These are phyloP conservation scores for Pezizomycotina sp. DNA, from an alignment of 2,329 filamentous ascomycete species.

Conservation along the genomic window DNA sequence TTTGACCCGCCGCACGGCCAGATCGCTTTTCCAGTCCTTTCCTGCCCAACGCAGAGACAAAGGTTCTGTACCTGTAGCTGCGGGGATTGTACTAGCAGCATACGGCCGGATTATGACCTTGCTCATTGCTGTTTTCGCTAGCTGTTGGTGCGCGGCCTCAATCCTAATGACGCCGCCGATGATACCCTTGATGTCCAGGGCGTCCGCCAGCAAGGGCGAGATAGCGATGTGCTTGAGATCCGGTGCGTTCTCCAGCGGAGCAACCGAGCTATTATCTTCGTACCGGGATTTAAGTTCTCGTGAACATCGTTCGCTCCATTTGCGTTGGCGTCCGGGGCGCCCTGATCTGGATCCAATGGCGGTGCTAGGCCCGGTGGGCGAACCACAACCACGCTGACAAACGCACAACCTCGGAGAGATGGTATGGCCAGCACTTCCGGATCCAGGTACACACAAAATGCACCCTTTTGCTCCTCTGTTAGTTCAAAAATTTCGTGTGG, in stretches of 20 bases:
- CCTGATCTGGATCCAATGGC: slow-evolving; percentile 50
- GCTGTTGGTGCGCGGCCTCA: slow-evolving; percentile 59
- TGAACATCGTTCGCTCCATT: slow-evolving; percentile 44
- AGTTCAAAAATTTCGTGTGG: slow-evolving; percentile 65
- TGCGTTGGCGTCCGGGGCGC: slow-evolving; percentile 35
- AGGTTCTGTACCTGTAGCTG: slow-evolving; percentile 14
- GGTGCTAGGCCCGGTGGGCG: slow-evolving; percentile 61
- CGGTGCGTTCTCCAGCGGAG: slow-evolving; percentile 73
- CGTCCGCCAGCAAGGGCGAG: slow-evolving; percentile 58
- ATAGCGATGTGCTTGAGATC: slow-evolving; percentile 65
- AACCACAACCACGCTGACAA: slow-evolving; percentile 70
- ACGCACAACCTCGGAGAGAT: slow-evolving; percentile 55
- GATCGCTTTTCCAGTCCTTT: slow-evolving; percentile 22
- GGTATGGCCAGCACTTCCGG: slow-evolving; percentile 42
- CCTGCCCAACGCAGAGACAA: slow-evolving; percentile 21
- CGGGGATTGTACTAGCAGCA: slow-evolving; percentile 27
- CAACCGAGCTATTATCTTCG: slow-evolving; percentile 58
- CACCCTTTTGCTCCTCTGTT: slow-evolving; percentile 37
- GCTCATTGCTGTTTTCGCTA: slow-evolving; percentile 49
- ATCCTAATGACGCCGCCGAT: slow-evolving; percentile 78
- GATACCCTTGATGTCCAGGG: slow-evolving; percentile 48
- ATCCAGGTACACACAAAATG: slow-evolving; percentile 69
- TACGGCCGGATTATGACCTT: slow-evolving; percentile 72
- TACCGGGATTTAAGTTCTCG: slow-evolving; percentile 14
- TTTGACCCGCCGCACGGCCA: slow-evolving; percentile 22